Evolutionary conservation across 805 yeast species (phyloP).

Genomic region (Saccharomycopsis sp.): DNA sequence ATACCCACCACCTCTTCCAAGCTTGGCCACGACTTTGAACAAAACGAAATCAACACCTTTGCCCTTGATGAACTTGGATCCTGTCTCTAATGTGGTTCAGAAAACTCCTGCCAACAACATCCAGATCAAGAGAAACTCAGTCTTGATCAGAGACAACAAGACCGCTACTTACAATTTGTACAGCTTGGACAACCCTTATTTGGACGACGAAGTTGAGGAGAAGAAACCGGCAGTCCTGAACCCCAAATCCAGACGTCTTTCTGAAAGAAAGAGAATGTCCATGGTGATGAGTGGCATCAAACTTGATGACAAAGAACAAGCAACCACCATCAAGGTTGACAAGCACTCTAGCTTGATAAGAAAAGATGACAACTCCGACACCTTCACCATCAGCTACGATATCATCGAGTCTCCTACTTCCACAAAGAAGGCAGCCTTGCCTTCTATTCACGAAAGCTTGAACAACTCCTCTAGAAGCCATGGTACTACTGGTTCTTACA

Average conservation of each 20-base stretch:
- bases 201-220: background rate
- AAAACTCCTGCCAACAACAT: constrained; percentile 4
- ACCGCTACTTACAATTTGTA: constrained; percentile 15
- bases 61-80: background rate
- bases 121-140: constrained; percentile 12
- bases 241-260: too few species aligned
- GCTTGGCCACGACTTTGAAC: background rate
- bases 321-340: background rate
- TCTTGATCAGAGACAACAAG: constrained; percentile 9
- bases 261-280: constrained; percentile 2
- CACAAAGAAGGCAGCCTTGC: background rate
- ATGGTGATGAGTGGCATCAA: constrained; percentile 5
- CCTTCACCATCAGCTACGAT: constrained; percentile 10
- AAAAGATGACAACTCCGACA: constrained; percentile 4
- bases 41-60: constrained; percentile 1
- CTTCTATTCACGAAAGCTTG: background rate
- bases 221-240: background rate
- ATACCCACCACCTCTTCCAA: background rate
- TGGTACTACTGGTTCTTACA: too few species aligned
- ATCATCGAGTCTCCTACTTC: constrained; percentile 6
- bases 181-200: constrained; percentile 14
- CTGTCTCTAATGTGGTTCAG: background rate
- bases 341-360: constrained; percentile 4
- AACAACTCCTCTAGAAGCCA: background rate
- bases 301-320: background rate